Evolutionary conservation across 2,329 filamentous ascomycete genomes (phyloP).

Genomic region (Diaporthe sp.): DNA sequence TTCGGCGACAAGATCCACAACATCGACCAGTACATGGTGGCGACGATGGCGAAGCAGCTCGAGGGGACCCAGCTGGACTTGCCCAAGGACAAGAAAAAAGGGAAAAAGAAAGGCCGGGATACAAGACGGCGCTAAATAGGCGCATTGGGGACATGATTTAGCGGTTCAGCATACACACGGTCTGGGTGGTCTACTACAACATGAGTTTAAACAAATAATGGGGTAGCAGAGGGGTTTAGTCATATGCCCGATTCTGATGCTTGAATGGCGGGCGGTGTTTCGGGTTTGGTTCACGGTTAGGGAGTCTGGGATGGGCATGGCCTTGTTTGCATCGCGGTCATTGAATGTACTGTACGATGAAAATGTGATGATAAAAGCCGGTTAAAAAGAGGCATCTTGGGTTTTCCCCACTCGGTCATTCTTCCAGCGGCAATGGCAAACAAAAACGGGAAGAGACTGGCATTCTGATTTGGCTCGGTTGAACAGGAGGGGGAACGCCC

Average conservation of each 20-base stretch:
- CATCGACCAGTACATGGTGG: constrained; percentile 83
- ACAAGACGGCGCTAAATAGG: constrained; percentile 62
- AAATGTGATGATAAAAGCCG: constrained; percentile 46
- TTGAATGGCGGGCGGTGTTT: constrained; percentile 2
- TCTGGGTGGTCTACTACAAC: background rate
- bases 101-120: constrained; percentile 72
- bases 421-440: background rate
- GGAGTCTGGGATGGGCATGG: constrained; percentile 4
- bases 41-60: constrained; percentile 74
- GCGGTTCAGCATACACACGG: background rate
- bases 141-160: background rate
- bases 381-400: background rate
- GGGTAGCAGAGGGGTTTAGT: background rate
- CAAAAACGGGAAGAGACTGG: background rate
- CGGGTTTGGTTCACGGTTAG: constrained; percentile 20
- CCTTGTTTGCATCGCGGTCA: constrained; percentile 11
- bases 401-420: background rate
- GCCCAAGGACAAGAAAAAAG: constrained; percentile 75
- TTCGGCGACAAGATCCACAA: constrained; percentile 70
- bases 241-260: background rate
- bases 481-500: background rate
- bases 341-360: constrained; percentile 27
- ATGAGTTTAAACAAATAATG: background rate
- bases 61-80: constrained; percentile 72
- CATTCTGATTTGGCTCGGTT: background rate